Evolutionary conservation across 2,329 filamentous ascomycete species (phyloP).

Genomic region (Phoma sp.): DNA sequence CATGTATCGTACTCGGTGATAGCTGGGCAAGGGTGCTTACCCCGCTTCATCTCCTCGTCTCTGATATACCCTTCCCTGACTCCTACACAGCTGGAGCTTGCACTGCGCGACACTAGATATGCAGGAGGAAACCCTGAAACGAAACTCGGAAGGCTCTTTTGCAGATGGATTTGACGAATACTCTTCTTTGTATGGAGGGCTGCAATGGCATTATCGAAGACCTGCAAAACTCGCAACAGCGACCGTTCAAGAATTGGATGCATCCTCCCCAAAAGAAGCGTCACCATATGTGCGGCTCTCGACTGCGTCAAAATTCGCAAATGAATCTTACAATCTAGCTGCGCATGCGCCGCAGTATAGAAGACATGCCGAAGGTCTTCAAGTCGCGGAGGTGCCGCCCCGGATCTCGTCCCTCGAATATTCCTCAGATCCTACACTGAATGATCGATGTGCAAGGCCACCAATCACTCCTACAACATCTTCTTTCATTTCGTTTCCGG

Average conservation of each 20-base stretch:
- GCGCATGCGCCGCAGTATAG: constrained; percentile 11
- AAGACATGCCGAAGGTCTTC: constrained; percentile 18
- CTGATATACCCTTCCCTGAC: constrained; percentile 3
- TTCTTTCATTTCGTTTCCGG: not conserved
- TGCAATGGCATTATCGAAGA: constrained; percentile 6
- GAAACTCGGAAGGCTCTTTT: not conserved
- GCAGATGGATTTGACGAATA: constrained; percentile 10
- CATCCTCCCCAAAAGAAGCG: not conserved
- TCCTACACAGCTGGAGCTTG: not conserved
- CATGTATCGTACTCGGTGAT: not conserved
- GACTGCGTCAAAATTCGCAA: constrained; percentile 5
- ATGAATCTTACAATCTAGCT: constrained; percentile 18
- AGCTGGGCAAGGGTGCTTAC: constrained; percentile 1
- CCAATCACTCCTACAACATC: constrained; percentile 1
- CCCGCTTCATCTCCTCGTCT: constrained; percentile 2
- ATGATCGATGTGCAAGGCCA: constrained; percentile 1
- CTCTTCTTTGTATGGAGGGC: constrained; percentile 7
- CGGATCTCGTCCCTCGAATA: constrained; percentile 3
- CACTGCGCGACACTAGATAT: constrained; percentile 5
- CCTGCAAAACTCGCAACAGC: constrained; percentile 4
- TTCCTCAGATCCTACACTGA: not conserved
- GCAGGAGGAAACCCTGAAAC: constrained; percentile 1
- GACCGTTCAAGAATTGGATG: constrained; percentile 9
- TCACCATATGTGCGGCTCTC: not conserved
- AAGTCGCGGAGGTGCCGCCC: constrained; percentile 5